Conservation (phyloP, 148 eudicot species). For the Camellia lanceoleosa region DNA sequence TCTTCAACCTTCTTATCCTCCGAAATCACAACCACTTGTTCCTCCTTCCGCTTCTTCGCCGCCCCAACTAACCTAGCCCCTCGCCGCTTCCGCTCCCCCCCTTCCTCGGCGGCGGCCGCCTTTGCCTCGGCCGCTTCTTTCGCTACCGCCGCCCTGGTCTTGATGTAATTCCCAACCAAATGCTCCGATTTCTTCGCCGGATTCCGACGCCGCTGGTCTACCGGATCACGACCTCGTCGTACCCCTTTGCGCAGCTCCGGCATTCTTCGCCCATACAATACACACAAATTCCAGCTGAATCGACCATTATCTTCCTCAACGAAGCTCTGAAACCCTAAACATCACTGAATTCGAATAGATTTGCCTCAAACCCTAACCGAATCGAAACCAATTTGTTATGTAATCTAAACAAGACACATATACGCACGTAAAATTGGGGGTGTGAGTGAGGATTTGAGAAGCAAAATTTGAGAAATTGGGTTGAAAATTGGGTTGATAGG, state of each 20-base stretch:
- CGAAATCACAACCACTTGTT: constrained; percentile 25
- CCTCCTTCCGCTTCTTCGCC: constrained; percentile 17
- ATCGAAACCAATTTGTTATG: not conserved
- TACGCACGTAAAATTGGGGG: not conserved
- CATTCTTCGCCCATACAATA: constrained; percentile 47
- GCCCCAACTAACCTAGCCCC: not conserved
- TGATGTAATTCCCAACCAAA: constrained; percentile 37
- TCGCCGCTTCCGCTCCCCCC: not conserved
- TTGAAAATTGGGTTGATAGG: not conserved
- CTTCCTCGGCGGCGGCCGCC: constrained; percentile 7
- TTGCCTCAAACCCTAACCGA: not conserved
- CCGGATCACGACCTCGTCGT: constrained; percentile 38
- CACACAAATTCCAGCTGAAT: constrained; percentile 11
- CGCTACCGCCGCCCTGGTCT: constrained; percentile 59
- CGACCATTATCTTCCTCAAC: constrained; percentile 22
- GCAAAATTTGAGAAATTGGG: not conserved
- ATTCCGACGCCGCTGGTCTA: constrained; percentile 12
- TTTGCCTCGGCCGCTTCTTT: constrained; percentile 22
- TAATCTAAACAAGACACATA: not conserved
- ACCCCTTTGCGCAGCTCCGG: constrained; percentile 54
- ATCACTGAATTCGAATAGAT: not conserved
- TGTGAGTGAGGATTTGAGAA: not conserved
- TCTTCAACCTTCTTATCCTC: constrained; percentile 20
- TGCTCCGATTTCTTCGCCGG: constrained; percentile 20
- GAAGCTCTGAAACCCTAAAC: constrained; percentile 12